These are phyloP conservation scores for Wickerhamomyces hampshirensis DNA, from an alignment of 805 yeast species.

Conservation along the genomic window DNA sequence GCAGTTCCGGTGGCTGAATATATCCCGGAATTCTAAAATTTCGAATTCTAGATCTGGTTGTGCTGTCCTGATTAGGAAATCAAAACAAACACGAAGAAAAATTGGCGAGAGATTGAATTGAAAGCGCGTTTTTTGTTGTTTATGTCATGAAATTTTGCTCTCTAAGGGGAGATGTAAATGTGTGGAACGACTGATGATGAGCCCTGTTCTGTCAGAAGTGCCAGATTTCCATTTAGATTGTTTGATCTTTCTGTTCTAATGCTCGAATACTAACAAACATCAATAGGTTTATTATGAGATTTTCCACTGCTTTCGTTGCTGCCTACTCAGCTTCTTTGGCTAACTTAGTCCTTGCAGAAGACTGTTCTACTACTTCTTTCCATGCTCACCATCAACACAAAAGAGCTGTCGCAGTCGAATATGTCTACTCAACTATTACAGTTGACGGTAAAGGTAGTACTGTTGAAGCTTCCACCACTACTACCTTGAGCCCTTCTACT, in stretches of 20 bases:
- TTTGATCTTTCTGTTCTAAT: no score
- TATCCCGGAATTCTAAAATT: no score
- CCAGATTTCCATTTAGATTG: no score
- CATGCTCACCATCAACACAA: slow-evolving; percentile 44
- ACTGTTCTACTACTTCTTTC: slow-evolving; percentile 14
- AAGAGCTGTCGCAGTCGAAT: slow-evolving; percentile 48
- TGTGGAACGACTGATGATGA: no score
- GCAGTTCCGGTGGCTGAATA: background rate
- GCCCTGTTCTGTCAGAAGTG: no score
- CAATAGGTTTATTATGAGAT: slow-evolving; percentile 9
- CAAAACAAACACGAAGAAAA: no score
- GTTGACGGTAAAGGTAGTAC: slow-evolving; percentile 47
- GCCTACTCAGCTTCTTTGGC: slow-evolving; percentile 11
- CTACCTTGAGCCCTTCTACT: slow-evolving; percentile 19
- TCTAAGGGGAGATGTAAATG: no score
- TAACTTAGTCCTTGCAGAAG: slow-evolving; percentile 9
- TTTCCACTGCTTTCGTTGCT: slow-evolving; percentile 9
- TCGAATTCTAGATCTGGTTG: no score
- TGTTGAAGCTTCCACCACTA: slow-evolving; percentile 22
- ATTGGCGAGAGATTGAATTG: no score
- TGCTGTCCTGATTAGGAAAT: no score
- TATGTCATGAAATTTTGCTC: no score
- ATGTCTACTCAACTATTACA: slow-evolving; percentile 50
- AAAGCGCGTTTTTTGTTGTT: no score
- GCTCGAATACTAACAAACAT: background rate